Base-by-base conservation (phyloP, 2,329 filamentous ascomycete species). In the Pseudogymnoascus sp. region DNA sequence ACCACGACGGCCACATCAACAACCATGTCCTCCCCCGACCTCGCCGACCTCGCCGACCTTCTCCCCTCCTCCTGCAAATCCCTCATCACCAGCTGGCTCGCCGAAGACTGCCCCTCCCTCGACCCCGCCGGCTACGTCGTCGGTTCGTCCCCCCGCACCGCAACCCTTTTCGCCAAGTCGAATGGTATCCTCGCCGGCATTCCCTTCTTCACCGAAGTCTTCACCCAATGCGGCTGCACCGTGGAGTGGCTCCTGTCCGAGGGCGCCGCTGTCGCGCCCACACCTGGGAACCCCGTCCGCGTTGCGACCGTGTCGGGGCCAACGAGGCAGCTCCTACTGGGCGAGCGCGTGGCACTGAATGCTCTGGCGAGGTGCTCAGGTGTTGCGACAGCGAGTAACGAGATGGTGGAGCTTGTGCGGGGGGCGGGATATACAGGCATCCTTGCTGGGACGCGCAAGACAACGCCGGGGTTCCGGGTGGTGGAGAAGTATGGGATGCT, bases 401-500 rank as follows among this genome's bases (percentile, higher is more conserved):
- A 77, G 11, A 79, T 89, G 71, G 76, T 88, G 23, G 71, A 77
- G 21, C 78, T 82, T 64, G 77, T 89, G 62, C 79, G 85, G 62
- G 77, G 76, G 13, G 86, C 85, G 2, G 93, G 93, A 2, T 97
- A 93, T 78, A 80, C 78, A 29, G 93, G 93, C 64, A 88, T 88
- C 1, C 80, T 99, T n/a, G 93, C 95, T 0, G 95, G 95, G 46
- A 99, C 95, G 53, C 84, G 95, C 73, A 99, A 99, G 80, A 99
- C 95, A 0, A 99, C 95, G 0, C 95, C 95, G 0, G 95, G 95
- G 0, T 99, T 97, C 78, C 83, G 95, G 10, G 79, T 97, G 4
- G 93, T 97, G 9, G 95, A 99, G 77, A 99, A 99, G 78, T 99
- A 99, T 76, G 95, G 92, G 69, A 97, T 99, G 88, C 80, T 97